A percentile compares a stretch with the other conserved stretches of the same genome.
These are phyloP conservation scores for Claviceps cyperi DNA, from an alignment of 2,329 filamentous ascomycete genomes.

Conservation along the genomic window DNA sequence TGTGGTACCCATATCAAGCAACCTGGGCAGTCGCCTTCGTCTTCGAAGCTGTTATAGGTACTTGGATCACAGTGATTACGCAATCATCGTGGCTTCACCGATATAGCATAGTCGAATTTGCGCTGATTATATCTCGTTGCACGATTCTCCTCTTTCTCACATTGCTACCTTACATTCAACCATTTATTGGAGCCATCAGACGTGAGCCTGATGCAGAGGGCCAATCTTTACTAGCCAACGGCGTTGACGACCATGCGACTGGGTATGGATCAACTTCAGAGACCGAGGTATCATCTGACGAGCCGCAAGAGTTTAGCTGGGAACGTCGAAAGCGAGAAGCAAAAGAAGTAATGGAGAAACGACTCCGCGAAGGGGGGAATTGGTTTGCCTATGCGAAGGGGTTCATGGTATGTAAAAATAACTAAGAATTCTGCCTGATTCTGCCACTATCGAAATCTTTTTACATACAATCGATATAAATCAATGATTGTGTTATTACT, in stretches of 20 bases:
- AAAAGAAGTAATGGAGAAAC: slow-evolving; percentile 48
- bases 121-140: slow-evolving; percentile 9
- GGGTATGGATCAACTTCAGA: slow-evolving; percentile 30
- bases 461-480: too few relatives aligned
- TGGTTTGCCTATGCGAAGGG: slow-evolving; percentile 66
- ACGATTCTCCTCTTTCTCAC: slow-evolving; percentile 18
- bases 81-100: slow-evolving; percentile 2
- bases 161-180: slow-evolving; percentile 8
- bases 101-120: slow-evolving; percentile 13
- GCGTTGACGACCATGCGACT: slow-evolving; percentile 11
- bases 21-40: slow-evolving; percentile 44
- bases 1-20: slow-evolving; percentile 50
- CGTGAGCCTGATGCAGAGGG: slow-evolving; percentile 37
- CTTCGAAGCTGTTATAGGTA: slow-evolving; percentile 36
- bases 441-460: too few relatives aligned
- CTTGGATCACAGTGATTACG: slow-evolving; percentile 10
- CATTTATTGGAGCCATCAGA: slow-evolving; percentile 14
- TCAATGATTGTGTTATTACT: not conserved
- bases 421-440: too few relatives aligned
- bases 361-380: slow-evolving; percentile 58
- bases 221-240: slow-evolving; percentile 37
- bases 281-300: slow-evolving; percentile 22
- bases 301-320: slow-evolving; percentile 37
- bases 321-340: slow-evolving; percentile 37
- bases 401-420: slow-evolving; percentile 36